Percentiles rank a stretch among this genome's conserved stretches.
These are phyloP conservation scores for Orbilia ellipsospora DNA, from an alignment of 2,329 filamentous ascomycete genomes.

Conservation along the genomic window DNA sequence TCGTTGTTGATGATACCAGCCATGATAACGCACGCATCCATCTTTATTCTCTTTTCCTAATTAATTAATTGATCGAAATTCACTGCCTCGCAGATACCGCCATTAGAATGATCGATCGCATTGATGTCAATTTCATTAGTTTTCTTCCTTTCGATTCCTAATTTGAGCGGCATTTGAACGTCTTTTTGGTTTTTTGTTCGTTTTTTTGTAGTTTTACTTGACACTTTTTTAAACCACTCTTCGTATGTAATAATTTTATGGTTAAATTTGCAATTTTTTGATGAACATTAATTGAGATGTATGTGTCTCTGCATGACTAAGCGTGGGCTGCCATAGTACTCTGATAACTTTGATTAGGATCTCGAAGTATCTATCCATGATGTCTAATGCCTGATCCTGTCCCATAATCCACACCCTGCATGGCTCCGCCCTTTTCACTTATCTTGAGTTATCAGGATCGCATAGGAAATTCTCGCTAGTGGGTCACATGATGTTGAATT, in stretches of 20 bases:
- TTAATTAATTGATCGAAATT: neutral
- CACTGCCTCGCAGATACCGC: slow-evolving; percentile 25
- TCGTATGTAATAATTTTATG: slow-evolving; percentile 40
- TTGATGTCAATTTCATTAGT: slow-evolving; percentile 29
- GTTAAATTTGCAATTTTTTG: too few relatives aligned
- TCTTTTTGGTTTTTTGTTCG: neutral
- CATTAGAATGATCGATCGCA: slow-evolving; percentile 37
- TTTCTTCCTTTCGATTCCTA: slow-evolving; percentile 26
- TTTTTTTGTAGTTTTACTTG: slow-evolving; percentile 2
- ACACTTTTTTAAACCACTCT: slow-evolving; percentile 4
- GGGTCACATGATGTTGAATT: slow-evolving; percentile 7
- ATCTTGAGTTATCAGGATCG: too few relatives aligned
- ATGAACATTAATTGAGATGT: too few relatives aligned
- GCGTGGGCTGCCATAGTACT: too few relatives aligned
- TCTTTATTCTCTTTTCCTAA: slow-evolving; percentile 7
- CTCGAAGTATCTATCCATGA: neutral
- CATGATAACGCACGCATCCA: slow-evolving; percentile 42
- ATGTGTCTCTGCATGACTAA: too few relatives aligned
- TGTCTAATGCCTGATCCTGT: slow-evolving; percentile 3
- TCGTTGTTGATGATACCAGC: slow-evolving; percentile 54
- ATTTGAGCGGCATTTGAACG: slow-evolving; percentile 42
- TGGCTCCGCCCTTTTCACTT: too few relatives aligned
- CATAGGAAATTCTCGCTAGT: neutral
- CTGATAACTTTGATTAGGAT: neutral
- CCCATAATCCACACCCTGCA: too few relatives aligned